Percentiles rank a stretch among this genome's conserved stretches.
phyloP scores from a whole-genome alignment of 176 grass and related monocot species.

The Raddia distichophylla region DNA sequence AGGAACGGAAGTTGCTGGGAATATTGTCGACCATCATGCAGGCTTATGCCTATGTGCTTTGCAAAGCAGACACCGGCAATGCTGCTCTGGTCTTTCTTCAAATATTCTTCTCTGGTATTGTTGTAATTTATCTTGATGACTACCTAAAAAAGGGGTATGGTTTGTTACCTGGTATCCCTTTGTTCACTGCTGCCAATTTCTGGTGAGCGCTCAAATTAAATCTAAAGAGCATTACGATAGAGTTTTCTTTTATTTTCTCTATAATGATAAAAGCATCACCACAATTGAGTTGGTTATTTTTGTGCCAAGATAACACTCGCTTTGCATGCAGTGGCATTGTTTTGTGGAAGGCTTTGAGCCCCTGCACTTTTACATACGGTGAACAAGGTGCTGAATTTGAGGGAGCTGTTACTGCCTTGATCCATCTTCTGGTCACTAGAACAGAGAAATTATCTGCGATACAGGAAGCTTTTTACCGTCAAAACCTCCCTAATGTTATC shows the following conservation, averaged over 20 bases:
- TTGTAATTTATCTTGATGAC: neutral
- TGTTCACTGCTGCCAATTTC: conserved; percentile 9
- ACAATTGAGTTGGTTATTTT: neutral
- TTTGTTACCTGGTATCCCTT: neutral
- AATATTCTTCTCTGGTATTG: neutral
- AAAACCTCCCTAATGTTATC: no score
- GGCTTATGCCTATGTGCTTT: neutral
- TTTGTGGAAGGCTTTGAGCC: no score
- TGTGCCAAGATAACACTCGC: no score
- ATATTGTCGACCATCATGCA: neutral
- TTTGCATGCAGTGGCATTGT: no score
- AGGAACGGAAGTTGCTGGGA: neutral
- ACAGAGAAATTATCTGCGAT: no score
- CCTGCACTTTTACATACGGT: no score
- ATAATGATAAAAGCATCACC: neutral
- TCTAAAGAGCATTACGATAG: neutral
- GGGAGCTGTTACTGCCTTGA: no score
- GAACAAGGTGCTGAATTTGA: no score
- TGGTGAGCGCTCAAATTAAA: neutral
- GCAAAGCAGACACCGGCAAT: neutral
- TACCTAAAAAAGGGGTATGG: conserved; percentile 3
- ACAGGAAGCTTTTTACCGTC: no score
- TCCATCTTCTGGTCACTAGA: no score
- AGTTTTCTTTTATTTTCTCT: no score
- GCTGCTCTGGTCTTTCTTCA: neutral